Evolutionary conservation across 805 yeast species (phyloP).

Genomic region (Priceomyces medius): DNA sequence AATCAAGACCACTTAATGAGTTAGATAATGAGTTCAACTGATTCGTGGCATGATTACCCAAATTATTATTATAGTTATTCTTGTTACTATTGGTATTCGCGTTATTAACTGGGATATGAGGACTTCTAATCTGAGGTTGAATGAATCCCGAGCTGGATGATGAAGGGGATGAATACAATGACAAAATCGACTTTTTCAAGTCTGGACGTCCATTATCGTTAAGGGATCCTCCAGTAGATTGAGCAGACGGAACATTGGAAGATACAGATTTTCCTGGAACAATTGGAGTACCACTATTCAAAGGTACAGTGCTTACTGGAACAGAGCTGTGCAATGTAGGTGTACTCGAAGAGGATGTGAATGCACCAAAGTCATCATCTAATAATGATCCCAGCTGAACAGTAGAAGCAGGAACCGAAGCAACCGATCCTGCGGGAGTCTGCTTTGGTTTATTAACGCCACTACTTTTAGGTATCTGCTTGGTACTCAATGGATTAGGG

Average conservation of each 20-base stretch:
- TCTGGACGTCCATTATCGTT: conserved; percentile 59
- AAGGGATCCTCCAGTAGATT: conserved; percentile 36
- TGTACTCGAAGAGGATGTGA: conserved; percentile 19
- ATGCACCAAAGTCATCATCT: conserved; percentile 44
- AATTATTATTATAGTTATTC: too few species aligned
- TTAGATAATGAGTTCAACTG: conserved; percentile 16
- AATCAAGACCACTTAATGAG: conserved; percentile 25
- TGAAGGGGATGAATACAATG: conserved; percentile 68
- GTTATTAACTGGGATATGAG: not conserved
- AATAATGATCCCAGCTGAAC: conserved; percentile 17
- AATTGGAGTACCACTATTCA: not conserved
- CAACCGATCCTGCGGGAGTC: not conserved
- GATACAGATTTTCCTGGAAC: conserved; percentile 9
- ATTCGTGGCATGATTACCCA: too few species aligned
- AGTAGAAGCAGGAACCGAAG: not conserved
- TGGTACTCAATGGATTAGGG: conserved; percentile 58
- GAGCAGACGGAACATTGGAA: conserved; percentile 23
- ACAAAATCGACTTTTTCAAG: conserved; percentile 85
- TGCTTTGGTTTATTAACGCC: not conserved
- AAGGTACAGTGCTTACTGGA: not conserved
- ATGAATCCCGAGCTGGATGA: conserved; percentile 46
- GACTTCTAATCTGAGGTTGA: conserved; percentile 16
- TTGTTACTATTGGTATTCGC: too few species aligned
- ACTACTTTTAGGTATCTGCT: conserved; percentile 1
- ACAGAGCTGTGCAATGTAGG: conserved; percentile 5